A percentile compares a stretch with the other conserved stretches of the same genome.
phyloP scores from a whole-genome alignment of 2,329 filamentous ascomycete genomes.

The Epichloe scottii region DNA sequence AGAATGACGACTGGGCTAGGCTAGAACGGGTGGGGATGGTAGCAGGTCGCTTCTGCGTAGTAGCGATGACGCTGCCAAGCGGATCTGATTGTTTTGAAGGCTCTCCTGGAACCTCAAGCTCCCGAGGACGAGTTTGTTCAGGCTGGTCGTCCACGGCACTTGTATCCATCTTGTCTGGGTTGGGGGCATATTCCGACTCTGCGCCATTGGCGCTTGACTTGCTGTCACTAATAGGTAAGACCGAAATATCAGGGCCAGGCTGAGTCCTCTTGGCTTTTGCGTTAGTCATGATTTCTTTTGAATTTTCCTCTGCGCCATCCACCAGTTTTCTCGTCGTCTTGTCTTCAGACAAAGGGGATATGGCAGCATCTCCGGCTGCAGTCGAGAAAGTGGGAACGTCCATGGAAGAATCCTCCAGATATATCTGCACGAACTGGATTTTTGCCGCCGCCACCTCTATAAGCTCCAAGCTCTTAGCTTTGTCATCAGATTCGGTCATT shows the following conservation, averaged over 20 bases:
- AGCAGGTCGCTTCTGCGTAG: conserved; percentile 14
- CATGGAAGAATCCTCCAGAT: conserved; percentile 44
- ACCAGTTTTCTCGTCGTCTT: background rate
- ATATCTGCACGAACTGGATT: conserved; percentile 51
- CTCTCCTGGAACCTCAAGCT: background rate
- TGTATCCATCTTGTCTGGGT: background rate
- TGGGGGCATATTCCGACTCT: background rate
- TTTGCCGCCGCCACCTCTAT: conserved; percentile 50
- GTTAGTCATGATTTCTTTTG: background rate
- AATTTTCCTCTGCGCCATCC: background rate
- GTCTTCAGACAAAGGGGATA: background rate
- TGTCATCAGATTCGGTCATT: conserved; percentile 34
- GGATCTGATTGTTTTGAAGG: background rate
- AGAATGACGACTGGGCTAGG: conserved; percentile 62
- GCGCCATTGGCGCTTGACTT: background rate
- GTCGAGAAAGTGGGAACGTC: conserved; percentile 24
- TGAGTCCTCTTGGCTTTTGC: background rate
- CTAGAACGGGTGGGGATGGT: conserved; percentile 50
- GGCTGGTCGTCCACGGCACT: background rate
- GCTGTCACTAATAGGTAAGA: background rate
- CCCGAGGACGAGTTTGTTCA: background rate
- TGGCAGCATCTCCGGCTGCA: background rate
- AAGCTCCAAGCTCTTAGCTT: conserved; percentile 35
- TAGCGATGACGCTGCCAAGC: background rate
- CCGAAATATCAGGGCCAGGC: background rate